Base-by-base conservation (phyloP, 345 rosid species). In the Stellera chamaejasme region DNA sequence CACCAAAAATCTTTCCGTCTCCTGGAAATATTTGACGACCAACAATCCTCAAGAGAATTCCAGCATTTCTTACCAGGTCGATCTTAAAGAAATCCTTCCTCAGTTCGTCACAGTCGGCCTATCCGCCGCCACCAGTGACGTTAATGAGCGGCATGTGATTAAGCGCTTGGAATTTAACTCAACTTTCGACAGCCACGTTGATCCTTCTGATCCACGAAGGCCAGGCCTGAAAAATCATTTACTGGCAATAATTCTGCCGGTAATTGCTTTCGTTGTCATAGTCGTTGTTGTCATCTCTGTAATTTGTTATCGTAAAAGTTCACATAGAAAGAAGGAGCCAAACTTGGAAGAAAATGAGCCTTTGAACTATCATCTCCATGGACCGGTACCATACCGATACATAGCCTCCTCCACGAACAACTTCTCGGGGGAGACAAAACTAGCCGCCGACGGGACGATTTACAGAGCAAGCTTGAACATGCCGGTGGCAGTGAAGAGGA, bases 21-120 rank as follows among this genome's bases (percentile, higher is more conserved):
- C 79, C 11, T 77, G 85, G 77, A 72, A 54, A 27, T 79, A 70
- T 8, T 54, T 27, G 23, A 2, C n/a, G 11, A 69, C 72, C 11
- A 27, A 67, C 42, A 62, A 56, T 42, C 61, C 77, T 42, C 44
- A 2, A 0, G 80, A 68, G 63, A 77, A 14, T 27, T 66, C 60
- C 0, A 79, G 67, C 53, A 55, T 82, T 25, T 77, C 51, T 13
- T 65, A 71, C 62, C 64, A 61, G 39, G 66, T 82, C n/a, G 79
- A 79, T 73, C 66, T 82, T 23, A 52, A 48, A 54, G 60, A 28
- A n/a, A 64, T 71, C 55, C 61, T 80, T 27, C 77, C 81, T 10
- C 57, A 79, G 54, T 66, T 62, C 72, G 74, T 75, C 8, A 69
- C 68, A 0, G 43, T 82, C 3, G 85, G 89, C 4, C 75, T 72